phyloP scores from a whole-genome alignment of 345 rosid species.

The Citrus cavaleriei region DNA sequence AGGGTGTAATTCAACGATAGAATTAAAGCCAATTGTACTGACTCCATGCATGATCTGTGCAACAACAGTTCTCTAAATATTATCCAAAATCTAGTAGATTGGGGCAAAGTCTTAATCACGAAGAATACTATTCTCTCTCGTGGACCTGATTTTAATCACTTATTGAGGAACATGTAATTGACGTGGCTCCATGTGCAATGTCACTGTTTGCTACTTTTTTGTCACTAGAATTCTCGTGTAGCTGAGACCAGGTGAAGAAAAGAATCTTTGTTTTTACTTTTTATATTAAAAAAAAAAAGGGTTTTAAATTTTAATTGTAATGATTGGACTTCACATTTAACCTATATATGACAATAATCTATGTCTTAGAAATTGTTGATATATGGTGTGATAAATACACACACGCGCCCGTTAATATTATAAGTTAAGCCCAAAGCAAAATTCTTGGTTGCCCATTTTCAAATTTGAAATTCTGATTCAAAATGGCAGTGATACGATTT shows the following conservation, averaged over 20 bases:
- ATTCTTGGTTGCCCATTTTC: not conserved
- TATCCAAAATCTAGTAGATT: not conserved
- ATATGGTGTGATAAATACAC: too few relatives aligned
- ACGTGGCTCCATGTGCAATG: conserved; percentile 1
- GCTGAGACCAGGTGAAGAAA: not conserved
- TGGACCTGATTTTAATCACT: not conserved
- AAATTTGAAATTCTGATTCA: not conserved
- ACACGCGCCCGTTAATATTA: not conserved
- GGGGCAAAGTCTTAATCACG: not conserved
- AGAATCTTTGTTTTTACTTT: not conserved
- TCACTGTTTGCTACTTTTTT: not conserved
- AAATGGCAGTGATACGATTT: not conserved
- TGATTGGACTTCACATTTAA: not conserved
- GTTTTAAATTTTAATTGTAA: not conserved
- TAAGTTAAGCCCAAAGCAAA: not conserved
- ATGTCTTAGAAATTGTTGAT: too few relatives aligned
- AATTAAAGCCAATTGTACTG: not conserved
- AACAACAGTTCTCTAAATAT: not conserved
- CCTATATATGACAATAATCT: too few relatives aligned
- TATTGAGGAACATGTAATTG: not conserved
- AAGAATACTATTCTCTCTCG: not conserved
- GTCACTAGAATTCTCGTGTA: not conserved
- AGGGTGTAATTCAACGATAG: not conserved
- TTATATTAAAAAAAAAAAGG: too few relatives aligned
- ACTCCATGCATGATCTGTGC: not conserved